Evolutionary conservation across 495 filamentous ascomycete species (phyloP).

Genomic region (Neurospora pannonica): DNA sequence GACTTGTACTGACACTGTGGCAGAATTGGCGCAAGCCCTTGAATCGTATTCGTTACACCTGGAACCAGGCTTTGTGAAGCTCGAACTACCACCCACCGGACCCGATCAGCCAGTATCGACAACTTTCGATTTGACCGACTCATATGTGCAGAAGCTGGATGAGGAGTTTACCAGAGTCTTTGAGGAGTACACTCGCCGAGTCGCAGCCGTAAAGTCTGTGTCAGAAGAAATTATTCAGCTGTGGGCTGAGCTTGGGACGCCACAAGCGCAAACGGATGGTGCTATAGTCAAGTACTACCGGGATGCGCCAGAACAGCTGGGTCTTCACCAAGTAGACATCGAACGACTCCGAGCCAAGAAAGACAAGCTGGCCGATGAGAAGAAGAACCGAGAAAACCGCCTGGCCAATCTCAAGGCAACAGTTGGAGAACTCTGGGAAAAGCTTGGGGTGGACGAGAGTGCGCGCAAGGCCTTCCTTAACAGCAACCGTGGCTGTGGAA

Average conservation of each 20-base stretch:
- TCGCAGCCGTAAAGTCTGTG: conserved; percentile 61
- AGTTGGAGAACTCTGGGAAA: conserved; percentile 81
- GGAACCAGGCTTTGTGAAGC: conserved; percentile 71
- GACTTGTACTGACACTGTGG: conserved; percentile 5
- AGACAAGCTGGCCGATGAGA: conserved; percentile 88
- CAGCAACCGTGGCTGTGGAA: conserved; percentile 61
- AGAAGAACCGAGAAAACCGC: conserved; percentile 72
- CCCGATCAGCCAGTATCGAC: conserved; percentile 65
- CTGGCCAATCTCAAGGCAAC: conserved; percentile 63
- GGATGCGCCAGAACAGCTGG: conserved; percentile 85
- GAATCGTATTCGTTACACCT: conserved; percentile 93
- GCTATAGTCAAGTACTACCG: conserved; percentile 80
- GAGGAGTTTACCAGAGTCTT: conserved; percentile 87
- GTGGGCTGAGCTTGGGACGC: conserved; percentile 90
- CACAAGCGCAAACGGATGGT: conserved; percentile 83
- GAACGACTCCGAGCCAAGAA: conserved; percentile 58
- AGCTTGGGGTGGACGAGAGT: conserved; percentile 68
- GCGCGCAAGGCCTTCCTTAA: conserved; percentile 77
- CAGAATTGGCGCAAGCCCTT: conserved; percentile 86
- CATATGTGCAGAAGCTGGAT: conserved; percentile 82
- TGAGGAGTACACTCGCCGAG: conserved; percentile 81
- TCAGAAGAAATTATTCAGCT: conserved; percentile 82
- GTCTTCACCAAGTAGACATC: conserved; percentile 80
- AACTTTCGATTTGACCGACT: conserved; percentile 76
- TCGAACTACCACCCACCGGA: conserved; percentile 71